These are phyloP conservation scores for Agarophyton chilense DNA, from an alignment of 23 red algal genomes.

Conservation along the genomic window DNA sequence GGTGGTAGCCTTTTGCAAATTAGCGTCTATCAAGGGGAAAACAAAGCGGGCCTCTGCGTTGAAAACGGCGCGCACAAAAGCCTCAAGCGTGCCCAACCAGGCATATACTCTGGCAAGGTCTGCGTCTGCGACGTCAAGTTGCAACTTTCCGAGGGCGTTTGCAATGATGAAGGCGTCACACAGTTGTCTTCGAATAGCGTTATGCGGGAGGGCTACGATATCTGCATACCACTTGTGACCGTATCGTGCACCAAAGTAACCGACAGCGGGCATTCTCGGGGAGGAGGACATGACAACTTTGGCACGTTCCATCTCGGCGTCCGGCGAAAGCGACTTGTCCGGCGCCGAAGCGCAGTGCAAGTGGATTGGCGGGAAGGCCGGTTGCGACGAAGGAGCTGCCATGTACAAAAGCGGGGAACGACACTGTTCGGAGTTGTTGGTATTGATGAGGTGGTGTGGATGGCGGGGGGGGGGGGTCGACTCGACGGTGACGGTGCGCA, in stretches of 20 bases:
- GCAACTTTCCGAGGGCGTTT: constrained; percentile 58
- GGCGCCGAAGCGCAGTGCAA: constrained; percentile 58
- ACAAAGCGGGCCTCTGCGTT: constrained; percentile 53
- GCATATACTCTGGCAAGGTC: constrained; percentile 67
- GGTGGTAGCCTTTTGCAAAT: constrained; percentile 5
- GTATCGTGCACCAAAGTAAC: constrained; percentile 38
- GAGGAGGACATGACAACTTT: constrained; percentile 57
- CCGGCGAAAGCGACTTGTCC: constrained; percentile 9
- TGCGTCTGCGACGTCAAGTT: constrained; percentile 48
- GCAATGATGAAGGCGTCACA: constrained; percentile 69
- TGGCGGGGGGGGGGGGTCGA: too few relatives aligned
- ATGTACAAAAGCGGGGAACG: background rate
- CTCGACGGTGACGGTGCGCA: background rate
- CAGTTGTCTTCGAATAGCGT: constrained; percentile 62
- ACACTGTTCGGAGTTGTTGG: too few relatives aligned
- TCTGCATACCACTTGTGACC: constrained; percentile 70
- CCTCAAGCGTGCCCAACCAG: constrained; percentile 62
- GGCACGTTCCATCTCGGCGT: constrained; percentile 54
- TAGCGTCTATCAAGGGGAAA: constrained; percentile 53
- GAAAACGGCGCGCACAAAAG: constrained; percentile 55
- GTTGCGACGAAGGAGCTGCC: background rate
- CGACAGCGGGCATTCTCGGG: constrained; percentile 63
- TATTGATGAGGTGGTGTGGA: too few relatives aligned
- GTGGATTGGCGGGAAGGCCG: constrained; percentile 38
- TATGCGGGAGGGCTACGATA: constrained; percentile 62